phyloP scores from a whole-genome alignment of 1,139 yeast genomes.

The Wickerhamomyces sp. region DNA sequence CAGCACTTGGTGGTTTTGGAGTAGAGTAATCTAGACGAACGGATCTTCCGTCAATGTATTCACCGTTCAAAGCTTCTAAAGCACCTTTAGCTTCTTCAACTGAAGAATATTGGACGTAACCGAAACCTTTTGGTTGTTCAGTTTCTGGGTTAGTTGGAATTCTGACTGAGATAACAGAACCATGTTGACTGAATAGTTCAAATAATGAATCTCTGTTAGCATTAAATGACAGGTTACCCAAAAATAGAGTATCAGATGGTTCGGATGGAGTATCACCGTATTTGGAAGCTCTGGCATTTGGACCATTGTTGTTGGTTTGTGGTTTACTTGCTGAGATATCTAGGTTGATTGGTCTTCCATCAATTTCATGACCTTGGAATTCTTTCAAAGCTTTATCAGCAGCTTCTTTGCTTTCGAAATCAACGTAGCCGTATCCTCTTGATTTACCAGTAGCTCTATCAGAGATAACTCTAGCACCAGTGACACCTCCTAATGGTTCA shows the following conservation, averaged over 20 bases:
- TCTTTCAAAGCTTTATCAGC: constrained; percentile 89
- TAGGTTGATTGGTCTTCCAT: constrained; percentile 93
- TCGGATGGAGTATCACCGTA: constrained; percentile 87
- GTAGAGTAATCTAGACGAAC: constrained; percentile 93
- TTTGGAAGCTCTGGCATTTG: constrained; percentile 74
- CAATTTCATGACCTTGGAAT: constrained; percentile 90
- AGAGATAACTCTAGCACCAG: constrained; percentile 86
- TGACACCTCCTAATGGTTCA: constrained; percentile 75
- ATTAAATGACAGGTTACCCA: constrained; percentile 92
- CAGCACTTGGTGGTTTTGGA: constrained; percentile 55
- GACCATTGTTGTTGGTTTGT: constrained; percentile 42
- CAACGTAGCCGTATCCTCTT: constrained; percentile 98
- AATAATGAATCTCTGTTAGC: constrained; percentile 75
- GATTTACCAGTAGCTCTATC: constrained; percentile 92
- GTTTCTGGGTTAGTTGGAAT: constrained; percentile 98
- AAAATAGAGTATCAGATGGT: constrained; percentile 92
- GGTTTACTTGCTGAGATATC: constrained; percentile 90
- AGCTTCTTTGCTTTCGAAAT: constrained; percentile 66
- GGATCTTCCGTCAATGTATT: constrained; percentile 85
- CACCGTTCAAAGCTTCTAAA: constrained; percentile 82
- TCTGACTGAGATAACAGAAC: constrained; percentile 82
- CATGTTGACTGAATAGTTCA: constrained; percentile 69
- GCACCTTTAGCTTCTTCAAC: constrained; percentile 92
- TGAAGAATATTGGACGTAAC: constrained; percentile 86
- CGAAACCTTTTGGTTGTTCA: constrained; percentile 98